Evolutionary conservation across 1,139 yeast species (phyloP).

Genomic region (Yamadazyma mexicana): DNA sequence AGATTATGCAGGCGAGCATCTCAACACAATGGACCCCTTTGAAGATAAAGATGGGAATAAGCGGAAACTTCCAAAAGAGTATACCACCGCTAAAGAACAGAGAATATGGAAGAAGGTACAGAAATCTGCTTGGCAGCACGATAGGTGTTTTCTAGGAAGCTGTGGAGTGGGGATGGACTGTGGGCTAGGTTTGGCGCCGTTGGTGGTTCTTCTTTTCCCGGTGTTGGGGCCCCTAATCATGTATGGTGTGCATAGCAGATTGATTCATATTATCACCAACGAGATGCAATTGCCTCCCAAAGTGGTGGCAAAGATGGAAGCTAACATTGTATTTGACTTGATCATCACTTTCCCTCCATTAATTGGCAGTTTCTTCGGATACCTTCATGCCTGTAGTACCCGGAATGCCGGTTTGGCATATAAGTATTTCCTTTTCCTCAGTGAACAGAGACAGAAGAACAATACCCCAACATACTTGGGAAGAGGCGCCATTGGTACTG

Average conservation of each 20-base stretch:
- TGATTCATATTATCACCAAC: slow-evolving; percentile 57
- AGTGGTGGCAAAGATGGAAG: slow-evolving; percentile 66
- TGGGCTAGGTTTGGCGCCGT: slow-evolving; percentile 76
- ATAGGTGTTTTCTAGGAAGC: slow-evolving; percentile 76
- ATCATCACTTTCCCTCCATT: slow-evolving; percentile 76
- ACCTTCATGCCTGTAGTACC: slow-evolving; percentile 87
- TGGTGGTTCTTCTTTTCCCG: slow-evolving; percentile 64
- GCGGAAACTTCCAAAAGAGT: slow-evolving; percentile 57
- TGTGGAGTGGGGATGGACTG: slow-evolving; percentile 68
- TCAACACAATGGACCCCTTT: slow-evolving; percentile 70
- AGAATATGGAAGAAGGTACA: slow-evolving; percentile 73
- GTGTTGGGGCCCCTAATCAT: slow-evolving; percentile 77
- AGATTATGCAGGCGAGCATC: slow-evolving; percentile 63
- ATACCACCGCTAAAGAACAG: slow-evolving; percentile 58
- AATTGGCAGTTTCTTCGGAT: slow-evolving; percentile 71
- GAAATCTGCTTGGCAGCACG: slow-evolving; percentile 81
- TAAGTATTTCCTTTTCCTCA: slow-evolving; percentile 41
- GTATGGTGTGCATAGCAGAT: slow-evolving; percentile 73
- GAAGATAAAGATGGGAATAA: slow-evolving; percentile 58
- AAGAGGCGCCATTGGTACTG: slow-evolving; percentile 16
- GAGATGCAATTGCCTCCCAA: slow-evolving; percentile 59
- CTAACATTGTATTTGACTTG: slow-evolving; percentile 71
- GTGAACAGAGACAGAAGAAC: slow-evolving; percentile 30
- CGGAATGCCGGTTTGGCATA: slow-evolving; percentile 81
- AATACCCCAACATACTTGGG: slow-evolving; percentile 23